Base-by-base conservation (phyloP, 345 rosid species). In the Streptanthus diversifolius region DNA sequence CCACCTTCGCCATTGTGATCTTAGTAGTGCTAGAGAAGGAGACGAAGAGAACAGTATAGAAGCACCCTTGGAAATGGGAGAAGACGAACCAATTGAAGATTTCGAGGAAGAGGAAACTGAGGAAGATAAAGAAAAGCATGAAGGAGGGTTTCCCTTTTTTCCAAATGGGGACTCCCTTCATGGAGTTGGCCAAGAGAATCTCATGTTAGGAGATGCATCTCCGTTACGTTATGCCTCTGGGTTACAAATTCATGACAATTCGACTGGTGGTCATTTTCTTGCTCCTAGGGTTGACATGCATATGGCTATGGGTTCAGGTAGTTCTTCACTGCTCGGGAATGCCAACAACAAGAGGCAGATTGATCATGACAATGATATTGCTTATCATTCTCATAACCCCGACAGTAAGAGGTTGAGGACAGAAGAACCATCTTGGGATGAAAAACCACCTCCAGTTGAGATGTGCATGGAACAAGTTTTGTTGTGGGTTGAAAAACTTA, bases 301-400 rank as follows among this genome's bases (percentile, higher is more conserved):
- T 62, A 63, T 82, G 53, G 76, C 71, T 52, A 82, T 77, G 91
- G 93, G 86, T 78, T 88, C 87, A 13, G 88, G 88, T 48, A 72
- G 82, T 63, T 81, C 78, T 77, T 84, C 89, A 8, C 74, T 74
- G 68, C 87, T 80, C 29, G 81, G 78, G 55, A 87, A 83, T 72
- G 74, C 74, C 72, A 82, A 90, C 48, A 80, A 66, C 78, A 90
- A 90, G 86, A 88, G 97, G 75, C 87, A 77, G 77, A 79, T 84
- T 22, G 90, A 71, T 44, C 82, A 82, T 32, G 88, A 84, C 48
- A 75, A 78, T 53, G 90, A 78, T 68, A 17, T 73, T 18, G 52
- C 86, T 63, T 87, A 79, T 70, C 81, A 84, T 63, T 21, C 86
- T 27, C 83, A 80, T 75, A 75, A 77, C 78, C 87, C 81, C 13